Evolutionary conservation across 345 rosid species (phyloP).

Genomic region (Jatropha curcas): DNA sequence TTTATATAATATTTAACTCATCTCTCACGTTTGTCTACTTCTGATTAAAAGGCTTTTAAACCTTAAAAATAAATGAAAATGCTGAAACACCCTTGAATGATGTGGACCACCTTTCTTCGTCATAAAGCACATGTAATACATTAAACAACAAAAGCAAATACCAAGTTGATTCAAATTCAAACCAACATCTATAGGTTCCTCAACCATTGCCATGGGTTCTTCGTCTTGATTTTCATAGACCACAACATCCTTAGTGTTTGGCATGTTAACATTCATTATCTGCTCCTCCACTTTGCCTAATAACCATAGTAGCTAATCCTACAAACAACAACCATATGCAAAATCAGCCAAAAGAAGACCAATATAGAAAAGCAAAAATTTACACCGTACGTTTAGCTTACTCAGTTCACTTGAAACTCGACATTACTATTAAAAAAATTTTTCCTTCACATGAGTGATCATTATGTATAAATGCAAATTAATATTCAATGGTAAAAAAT

Average conservation of each 20-base stretch:
- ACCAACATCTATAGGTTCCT: constrained; percentile 44
- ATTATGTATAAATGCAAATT: no score
- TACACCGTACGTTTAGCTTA: no score
- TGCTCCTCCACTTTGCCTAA: constrained; percentile 50
- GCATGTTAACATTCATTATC: constrained; percentile 47
- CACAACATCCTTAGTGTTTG: constrained; percentile 53
- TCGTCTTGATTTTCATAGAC: constrained; percentile 58
- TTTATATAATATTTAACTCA: no score
- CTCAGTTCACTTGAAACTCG: background rate
- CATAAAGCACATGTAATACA: background rate
- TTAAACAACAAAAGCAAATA: constrained; percentile 11
- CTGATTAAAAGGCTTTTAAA: no score
- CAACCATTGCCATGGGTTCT: constrained; percentile 56
- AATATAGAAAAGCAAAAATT: background rate
- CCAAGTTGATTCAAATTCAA: constrained; percentile 34
- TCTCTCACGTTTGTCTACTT: no score
- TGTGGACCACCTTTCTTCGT: no score
- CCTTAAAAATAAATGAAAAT: no score
- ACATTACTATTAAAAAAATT: background rate
- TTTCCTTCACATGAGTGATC: no score
- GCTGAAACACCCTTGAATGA: no score
- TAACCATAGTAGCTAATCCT: constrained; percentile 37
- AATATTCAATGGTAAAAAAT: no score
- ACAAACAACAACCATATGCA: background rate
- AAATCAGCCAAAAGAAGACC: constrained; percentile 7